Evolutionary conservation across 345 rosid genomes (phyloP).

Genomic region (Euphorbia peplus): DNA sequence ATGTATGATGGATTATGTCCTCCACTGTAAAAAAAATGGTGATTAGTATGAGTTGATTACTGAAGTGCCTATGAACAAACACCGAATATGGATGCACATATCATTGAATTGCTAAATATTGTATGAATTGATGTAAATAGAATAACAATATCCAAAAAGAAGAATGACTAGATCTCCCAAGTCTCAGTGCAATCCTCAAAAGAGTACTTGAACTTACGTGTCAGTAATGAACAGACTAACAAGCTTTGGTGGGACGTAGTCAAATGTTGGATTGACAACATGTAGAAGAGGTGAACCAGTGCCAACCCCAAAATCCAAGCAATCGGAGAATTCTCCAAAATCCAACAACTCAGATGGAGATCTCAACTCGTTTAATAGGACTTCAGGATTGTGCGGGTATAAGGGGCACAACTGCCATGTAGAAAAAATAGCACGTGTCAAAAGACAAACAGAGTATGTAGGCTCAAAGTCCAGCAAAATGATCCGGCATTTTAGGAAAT

Average conservation of each 20-base stretch:
- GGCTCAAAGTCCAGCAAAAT: background rate
- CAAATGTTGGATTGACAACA: constrained; percentile 91
- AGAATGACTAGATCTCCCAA: background rate
- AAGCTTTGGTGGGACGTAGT: constrained; percentile 93
- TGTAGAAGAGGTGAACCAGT: constrained; percentile 75
- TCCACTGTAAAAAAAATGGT: constrained; percentile 52
- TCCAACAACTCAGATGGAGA: constrained; percentile 93
- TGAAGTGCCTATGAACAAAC: background rate
- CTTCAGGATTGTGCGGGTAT: constrained; percentile 98
- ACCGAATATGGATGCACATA: background rate
- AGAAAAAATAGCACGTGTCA: constrained; percentile 17
- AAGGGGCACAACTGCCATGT: constrained; percentile 80
- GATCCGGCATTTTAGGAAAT: background rate
- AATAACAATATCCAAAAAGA: background rate
- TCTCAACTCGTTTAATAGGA: constrained; percentile 84
- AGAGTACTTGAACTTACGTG: constrained; percentile 58
- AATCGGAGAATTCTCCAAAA: constrained; percentile 97
- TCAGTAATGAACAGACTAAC: constrained; percentile 97
- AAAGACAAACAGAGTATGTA: background rate
- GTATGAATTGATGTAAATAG: background rate
- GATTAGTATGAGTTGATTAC: constrained; percentile 3
- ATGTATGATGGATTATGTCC: constrained; percentile 98
- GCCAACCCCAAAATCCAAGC: constrained; percentile 73
- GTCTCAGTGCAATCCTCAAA: background rate
- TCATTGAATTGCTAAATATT: background rate